A percentile compares a stretch with the other conserved stretches of the same genome.
Conservation (phyloP, 805 yeast species). For the fission yeast (Schizosaccharomyces pombe) region DNA sequence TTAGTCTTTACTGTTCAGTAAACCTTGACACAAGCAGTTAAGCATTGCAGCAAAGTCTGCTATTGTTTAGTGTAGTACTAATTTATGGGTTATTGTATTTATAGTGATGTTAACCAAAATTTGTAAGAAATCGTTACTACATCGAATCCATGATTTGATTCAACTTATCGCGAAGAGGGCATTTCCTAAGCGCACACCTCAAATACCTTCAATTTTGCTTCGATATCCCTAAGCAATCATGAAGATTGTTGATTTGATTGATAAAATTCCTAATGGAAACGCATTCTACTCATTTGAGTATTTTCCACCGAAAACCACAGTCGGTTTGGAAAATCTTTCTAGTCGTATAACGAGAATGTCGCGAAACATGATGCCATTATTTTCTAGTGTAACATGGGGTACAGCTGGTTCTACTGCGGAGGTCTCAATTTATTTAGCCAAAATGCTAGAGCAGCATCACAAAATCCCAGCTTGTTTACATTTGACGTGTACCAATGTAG, state of each 20-base stretch:
- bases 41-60: too few species aligned
- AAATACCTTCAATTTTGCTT: too few species aligned
- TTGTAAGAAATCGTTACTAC: too few species aligned
- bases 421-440: slow-evolving; percentile 65
- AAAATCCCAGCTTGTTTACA: slow-evolving; percentile 83
- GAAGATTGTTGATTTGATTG: slow-evolving; percentile 24
- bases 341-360: slow-evolving; percentile 66
- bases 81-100: too few species aligned
- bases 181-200: too few species aligned
- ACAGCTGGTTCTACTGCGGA: slow-evolving; percentile 90
- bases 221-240: slow-evolving; percentile 6
- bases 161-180: too few species aligned
- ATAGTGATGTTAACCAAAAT: too few species aligned
- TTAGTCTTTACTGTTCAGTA: too few species aligned
- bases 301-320: slow-evolving; percentile 90
- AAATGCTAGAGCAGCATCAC: slow-evolving; percentile 47
- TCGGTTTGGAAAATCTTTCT: slow-evolving; percentile 16
- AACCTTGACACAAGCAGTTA: too few species aligned
- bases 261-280: slow-evolving; percentile 25
- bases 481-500: slow-evolving; percentile 87
- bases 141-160: too few species aligned
- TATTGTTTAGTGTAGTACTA: too few species aligned
- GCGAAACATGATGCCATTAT: slow-evolving; percentile 56
- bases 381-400: slow-evolving; percentile 93
- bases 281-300: slow-evolving; percentile 73